phyloP scores from a whole-genome alignment of 768 basidiomycete species.

The Boletus rubescentipes region DNA sequence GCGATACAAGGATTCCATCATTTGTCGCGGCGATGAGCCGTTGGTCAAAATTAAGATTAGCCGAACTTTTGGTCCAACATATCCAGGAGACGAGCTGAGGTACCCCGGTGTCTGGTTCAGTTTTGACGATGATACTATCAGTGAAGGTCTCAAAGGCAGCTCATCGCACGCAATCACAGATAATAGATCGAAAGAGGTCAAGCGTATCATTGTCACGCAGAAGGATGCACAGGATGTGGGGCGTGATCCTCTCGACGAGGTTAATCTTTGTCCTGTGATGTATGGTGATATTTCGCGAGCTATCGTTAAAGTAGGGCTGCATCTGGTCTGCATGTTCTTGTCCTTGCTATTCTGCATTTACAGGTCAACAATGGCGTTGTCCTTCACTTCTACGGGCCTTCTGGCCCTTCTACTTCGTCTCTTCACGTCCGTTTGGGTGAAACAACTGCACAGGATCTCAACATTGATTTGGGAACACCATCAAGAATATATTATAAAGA shows the following conservation, averaged over 20 bases:
- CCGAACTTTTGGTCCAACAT: slow-evolving; percentile 80
- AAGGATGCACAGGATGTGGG: slow-evolving; percentile 55
- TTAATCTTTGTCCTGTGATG: slow-evolving; percentile 64
- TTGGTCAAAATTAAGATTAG: slow-evolving; percentile 66
- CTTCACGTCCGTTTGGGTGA: slow-evolving; percentile 65
- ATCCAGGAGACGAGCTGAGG: slow-evolving; percentile 70
- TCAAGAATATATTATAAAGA: slow-evolving; percentile 81
- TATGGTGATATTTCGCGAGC: slow-evolving; percentile 67
- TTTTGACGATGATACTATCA: slow-evolving; percentile 71
- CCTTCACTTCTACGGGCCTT: slow-evolving; percentile 62
- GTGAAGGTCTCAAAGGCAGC: slow-evolving; percentile 52
- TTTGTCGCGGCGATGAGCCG: slow-evolving; percentile 61
- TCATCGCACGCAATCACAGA: slow-evolving; percentile 39
- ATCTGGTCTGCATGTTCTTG: not conserved
- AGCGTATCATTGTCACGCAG: slow-evolving; percentile 70
- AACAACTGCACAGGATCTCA: slow-evolving; percentile 82
- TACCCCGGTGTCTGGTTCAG: slow-evolving; percentile 86
- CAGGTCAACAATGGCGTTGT: slow-evolving; percentile 75
- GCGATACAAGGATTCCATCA: slow-evolving; percentile 61
- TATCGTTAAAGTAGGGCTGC: slow-evolving; percentile 56
- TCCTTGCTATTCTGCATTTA: not conserved
- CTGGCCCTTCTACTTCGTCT: slow-evolving; percentile 36
- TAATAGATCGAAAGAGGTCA: slow-evolving; percentile 74
- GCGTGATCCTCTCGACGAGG: slow-evolving; percentile 73
- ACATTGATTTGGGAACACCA: slow-evolving; percentile 76